Conservation (phyloP, 1,139 yeast genomes). For the Hansenula anomala region DNA sequence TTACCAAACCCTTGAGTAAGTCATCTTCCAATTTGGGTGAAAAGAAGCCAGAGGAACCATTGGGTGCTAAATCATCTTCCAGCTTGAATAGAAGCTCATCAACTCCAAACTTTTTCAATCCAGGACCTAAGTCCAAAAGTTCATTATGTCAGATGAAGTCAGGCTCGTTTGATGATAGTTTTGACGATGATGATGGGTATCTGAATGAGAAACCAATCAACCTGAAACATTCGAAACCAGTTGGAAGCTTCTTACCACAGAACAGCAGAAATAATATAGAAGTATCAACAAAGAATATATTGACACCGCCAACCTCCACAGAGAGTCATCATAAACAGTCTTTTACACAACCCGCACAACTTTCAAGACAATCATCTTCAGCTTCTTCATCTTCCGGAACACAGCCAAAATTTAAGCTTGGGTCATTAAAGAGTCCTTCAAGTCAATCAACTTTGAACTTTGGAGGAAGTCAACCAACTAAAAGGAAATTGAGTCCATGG, state of each 20-base stretch:
- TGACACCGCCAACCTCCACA: background rate
- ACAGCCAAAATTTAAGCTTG: background rate
- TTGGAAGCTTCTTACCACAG: background rate
- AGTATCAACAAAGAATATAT: background rate
- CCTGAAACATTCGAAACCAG: background rate
- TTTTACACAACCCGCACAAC: too few relatives aligned
- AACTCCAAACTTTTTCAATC: background rate
- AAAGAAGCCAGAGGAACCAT: conserved; percentile 1
- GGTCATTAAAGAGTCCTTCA: background rate
- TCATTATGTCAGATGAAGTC: background rate
- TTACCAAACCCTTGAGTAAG: background rate
- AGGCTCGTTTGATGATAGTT: background rate
- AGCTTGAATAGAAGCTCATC: background rate
- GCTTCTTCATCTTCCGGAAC: too few relatives aligned
- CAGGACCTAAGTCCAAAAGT: background rate
- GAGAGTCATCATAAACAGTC: background rate
- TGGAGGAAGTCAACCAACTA: conserved; percentile 6
- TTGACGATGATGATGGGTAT: background rate
- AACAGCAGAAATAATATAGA: background rate
- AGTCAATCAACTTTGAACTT: conserved; percentile 9
- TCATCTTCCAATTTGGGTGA: background rate
- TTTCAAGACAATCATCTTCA: too few relatives aligned
- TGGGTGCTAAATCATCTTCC: background rate
- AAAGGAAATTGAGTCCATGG: conserved; percentile 17
- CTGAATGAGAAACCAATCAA: background rate